Conservation (phyloP, 345 rosid genomes). For the Kandelia obovata region DNA sequence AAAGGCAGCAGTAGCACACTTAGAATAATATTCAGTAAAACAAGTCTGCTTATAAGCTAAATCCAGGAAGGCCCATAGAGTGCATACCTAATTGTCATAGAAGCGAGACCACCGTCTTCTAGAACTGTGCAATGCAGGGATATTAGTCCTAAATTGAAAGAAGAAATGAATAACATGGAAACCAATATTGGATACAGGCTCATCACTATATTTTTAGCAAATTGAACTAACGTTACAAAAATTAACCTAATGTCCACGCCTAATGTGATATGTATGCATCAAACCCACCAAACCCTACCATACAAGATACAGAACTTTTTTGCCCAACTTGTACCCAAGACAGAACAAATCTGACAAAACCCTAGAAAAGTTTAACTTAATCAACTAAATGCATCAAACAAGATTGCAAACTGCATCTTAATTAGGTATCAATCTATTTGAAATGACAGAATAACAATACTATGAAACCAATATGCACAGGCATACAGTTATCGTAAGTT, state of each 20-base stretch:
- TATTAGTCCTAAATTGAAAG: conserved; percentile 7
- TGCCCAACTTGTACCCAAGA: not conserved
- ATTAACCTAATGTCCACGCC: not conserved
- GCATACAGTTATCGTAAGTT: not conserved
- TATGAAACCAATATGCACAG: not conserved
- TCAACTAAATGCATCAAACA: not conserved
- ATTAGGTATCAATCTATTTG: not conserved
- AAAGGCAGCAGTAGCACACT: not conserved
- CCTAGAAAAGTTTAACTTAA: not conserved
- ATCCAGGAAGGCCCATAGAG: not conserved
- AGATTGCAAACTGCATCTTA: no score
- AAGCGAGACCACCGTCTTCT: conserved; percentile 77
- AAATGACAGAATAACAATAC: not conserved
- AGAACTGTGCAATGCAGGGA: conserved; percentile 45
- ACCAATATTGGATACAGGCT: not conserved
- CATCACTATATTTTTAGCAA: not conserved
- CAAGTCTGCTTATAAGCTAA: not conserved
- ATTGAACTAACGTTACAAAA: not conserved
- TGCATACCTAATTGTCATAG: conserved; percentile 55
- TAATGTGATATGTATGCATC: not conserved
- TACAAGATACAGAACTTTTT: not conserved
- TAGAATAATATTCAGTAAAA: not conserved
- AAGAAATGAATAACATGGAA: not conserved
- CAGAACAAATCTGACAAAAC: not conserved
- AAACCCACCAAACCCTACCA: not conserved